Evolutionary conservation across 2,329 filamentous ascomycete species (phyloP), one percentile per base, ranked within the genome.

Genomic region (Pseudocercospora crystallina): DNA sequence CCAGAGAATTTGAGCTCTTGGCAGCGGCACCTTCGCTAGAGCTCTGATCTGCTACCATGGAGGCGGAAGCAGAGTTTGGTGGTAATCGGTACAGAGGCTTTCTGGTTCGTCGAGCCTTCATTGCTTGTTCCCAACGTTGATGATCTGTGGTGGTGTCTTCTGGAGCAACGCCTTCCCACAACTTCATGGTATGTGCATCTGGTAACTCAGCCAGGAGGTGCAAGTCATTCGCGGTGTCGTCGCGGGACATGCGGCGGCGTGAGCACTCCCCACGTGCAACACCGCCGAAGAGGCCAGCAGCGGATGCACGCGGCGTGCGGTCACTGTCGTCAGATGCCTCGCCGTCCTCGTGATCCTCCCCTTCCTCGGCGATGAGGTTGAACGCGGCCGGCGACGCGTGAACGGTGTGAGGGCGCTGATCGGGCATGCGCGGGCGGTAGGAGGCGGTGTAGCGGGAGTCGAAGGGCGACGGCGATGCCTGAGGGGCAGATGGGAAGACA

Each of bases 211-310:
- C 49, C 33, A 57, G 17, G 41, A 55, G 44, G 41, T 61, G 62
- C 33, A 64, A 36, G 48, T 62, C 60, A 44, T 59, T 58, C 29
- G 60, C 61, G 14, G 63, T 63, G 35, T 65, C 62, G 49, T 65
- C 63, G 49, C 63, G 61, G 20, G 63, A 63, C 44, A 64, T 34
- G 20, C 57, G 51, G 17, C 49, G 43, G 20, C 43, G 32, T 12
- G 46, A 33, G 35, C 38, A 38, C 35, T 45, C 14, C 5, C 30
- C 42, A 26, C 32, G 41, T 35, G 41, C 36, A 17, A 33, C 41
- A 31, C 14, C 36, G 39, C 38, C 35, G 29, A 13, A 49, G 35
- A 47, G 36, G 14, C 53, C 47, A 20, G 49, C 44, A 30, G 51
- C 51, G 29, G 57, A 59, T 17, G 54, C 57, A 37, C 54, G 51